phyloP scores from a whole-genome alignment of 495 filamentous ascomycete genomes.

The Podospora pseudocomata region DNA sequence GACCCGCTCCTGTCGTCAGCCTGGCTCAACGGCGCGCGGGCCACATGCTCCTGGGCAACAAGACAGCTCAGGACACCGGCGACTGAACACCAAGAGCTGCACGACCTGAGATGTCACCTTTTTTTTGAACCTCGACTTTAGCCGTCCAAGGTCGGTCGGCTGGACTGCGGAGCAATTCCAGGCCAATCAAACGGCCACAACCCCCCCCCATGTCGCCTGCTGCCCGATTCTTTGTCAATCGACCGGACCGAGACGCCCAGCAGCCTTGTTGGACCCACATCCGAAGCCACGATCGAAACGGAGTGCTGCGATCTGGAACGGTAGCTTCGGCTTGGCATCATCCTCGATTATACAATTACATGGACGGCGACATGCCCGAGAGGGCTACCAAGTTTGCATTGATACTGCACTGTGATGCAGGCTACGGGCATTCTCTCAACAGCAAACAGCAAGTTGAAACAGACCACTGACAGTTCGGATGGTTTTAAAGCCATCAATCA shows the following conservation, averaged over 20 bases:
- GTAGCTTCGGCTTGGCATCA: neutral
- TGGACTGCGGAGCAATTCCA: slow-evolving; percentile 10
- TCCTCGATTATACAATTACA: neutral
- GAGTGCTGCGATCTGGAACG: neutral
- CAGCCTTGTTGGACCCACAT: slow-evolving; percentile 2
- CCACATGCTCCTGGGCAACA: neutral
- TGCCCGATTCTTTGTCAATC: neutral
- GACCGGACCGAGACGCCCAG: slow-evolving; percentile 16
- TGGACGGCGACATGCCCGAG: too few relatives aligned
- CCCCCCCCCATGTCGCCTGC: slow-evolving; percentile 2
- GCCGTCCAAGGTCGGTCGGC: slow-evolving; percentile 10
- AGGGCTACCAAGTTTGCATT: neutral
- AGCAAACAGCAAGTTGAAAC: too few relatives aligned
- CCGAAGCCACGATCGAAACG: neutral
- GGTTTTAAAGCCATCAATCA: neutral
- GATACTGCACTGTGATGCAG: neutral
- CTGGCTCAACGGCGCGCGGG: neutral
- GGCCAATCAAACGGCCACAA: slow-evolving; percentile 20
- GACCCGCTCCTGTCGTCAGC: slow-evolving; percentile 6
- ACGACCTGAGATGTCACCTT: slow-evolving; percentile 1
- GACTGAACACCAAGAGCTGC: neutral
- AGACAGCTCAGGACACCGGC: too few relatives aligned
- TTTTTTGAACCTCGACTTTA: slow-evolving; percentile 12
- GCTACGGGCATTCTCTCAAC: neutral
- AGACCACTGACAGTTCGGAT: too few relatives aligned